Evolutionary conservation across 768 basidiomycete genomes (phyloP), one percentile per base, ranked within the genome.

Genomic region (Russula compacta): DNA sequence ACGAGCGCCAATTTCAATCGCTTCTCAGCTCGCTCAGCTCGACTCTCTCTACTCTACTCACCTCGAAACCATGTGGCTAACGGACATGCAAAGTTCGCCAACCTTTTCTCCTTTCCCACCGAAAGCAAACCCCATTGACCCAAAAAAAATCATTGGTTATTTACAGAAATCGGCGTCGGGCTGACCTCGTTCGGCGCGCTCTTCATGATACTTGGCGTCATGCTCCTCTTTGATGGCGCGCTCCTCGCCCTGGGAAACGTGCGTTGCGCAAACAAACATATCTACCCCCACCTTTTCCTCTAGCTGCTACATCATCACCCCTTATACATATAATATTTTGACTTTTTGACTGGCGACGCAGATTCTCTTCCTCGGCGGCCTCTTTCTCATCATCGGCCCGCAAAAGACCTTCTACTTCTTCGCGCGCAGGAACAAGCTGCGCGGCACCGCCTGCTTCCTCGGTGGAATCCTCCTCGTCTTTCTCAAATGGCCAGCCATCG

Each of bases 371-470:
- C 73, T 99, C 43, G 85, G 89, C 2, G 97, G 97, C 52, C 80
- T 99, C 59, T 95, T 95, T 8, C 81, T 98, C 64, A 95, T 98
- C 76, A 98, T 99, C 66, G 97, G 93, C 5, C 93, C 94, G 7
- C 86, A 89, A 65, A 98, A 98, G 77, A 97, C 94, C 19, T 95
- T 97, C 76, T 92, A 92, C 75, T 98, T 99, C 78, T 98, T 99
- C 75, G 89, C 95, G 36, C 84, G 97, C 63, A 89, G 83, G 71
- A 90, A 98, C 73, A 99, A 99, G 74, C 75, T 98, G 65, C 83
- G 97, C 17, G 97, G 97, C 47, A 88, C 91, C 6, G 64, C 81
- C 51, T 94, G 92, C 71, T 95, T 95, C 78, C 71, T 95, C 43
- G 90, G 89, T 35, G 93, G 93, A 15, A 87, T 98, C 65, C 70